These are phyloP conservation scores for Linum usitatissimum DNA, from an alignment of 345 rosid species.

Conservation along the genomic window DNA sequence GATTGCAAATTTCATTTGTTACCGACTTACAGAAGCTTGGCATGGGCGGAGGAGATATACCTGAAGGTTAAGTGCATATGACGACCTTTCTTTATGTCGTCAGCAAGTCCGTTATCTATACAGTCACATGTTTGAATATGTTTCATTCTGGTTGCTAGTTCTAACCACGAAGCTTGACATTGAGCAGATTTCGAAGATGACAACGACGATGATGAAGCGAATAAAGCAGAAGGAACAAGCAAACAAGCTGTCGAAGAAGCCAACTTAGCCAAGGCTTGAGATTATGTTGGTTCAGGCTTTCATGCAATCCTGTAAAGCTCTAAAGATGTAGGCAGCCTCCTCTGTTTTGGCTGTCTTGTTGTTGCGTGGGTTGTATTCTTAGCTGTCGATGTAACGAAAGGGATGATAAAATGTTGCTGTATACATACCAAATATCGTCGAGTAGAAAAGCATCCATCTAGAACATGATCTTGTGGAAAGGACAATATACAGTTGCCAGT, in stretches of 20 bases:
- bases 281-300: not conserved
- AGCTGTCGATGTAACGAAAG: too few species aligned
- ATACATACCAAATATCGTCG: too few species aligned
- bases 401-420: too few species aligned
- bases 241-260: not conserved
- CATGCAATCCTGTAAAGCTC: not conserved
- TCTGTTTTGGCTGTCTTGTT: not conserved
- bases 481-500: too few species aligned
- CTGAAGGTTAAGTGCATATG: slow-evolving; percentile 9
- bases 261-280: not conserved
- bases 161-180: not conserved
- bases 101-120: too few species aligned
- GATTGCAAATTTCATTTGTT: not conserved
- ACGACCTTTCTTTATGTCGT: too few species aligned
- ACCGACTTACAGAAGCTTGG: not conserved
- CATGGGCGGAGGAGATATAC: slow-evolving; percentile 11
- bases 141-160: not conserved
- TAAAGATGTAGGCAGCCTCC: too few species aligned
- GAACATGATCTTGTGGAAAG: too few species aligned
- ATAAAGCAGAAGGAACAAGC: not conserved
- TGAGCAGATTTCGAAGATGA: not conserved
- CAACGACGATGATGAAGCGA: not conserved
- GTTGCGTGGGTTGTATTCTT: too few species aligned
- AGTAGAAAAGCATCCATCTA: too few species aligned
- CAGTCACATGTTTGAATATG: too few species aligned